These are phyloP conservation scores for Saccharomyces hybrid DNA, from an alignment of 1,139 yeast genomes.

Conservation along the genomic window DNA sequence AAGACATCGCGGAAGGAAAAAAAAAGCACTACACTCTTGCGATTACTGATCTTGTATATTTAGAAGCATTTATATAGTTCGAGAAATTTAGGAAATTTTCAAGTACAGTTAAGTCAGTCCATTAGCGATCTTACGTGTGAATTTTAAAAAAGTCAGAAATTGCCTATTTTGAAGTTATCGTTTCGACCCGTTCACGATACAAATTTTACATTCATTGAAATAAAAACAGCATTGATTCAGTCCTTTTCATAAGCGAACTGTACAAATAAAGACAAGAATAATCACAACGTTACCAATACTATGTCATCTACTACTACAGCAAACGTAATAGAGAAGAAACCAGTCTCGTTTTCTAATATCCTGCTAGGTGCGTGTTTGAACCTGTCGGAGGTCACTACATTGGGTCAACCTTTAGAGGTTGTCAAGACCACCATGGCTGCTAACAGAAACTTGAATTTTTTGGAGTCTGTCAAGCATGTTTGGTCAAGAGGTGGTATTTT, in stretches of 20 bases:
- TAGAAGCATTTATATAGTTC: neutral
- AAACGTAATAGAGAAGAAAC: constrained; percentile 51
- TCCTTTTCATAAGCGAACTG: neutral
- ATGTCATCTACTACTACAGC: constrained; percentile 2
- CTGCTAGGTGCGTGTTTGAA: constrained; percentile 90
- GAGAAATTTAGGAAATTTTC: neutral
- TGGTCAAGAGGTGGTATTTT: constrained; percentile 89
- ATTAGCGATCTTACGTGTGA: neutral
- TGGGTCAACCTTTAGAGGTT: constrained; percentile 96
- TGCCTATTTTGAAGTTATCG: neutral
- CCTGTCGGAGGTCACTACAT: constrained; percentile 84
- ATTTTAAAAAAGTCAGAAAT: neutral
- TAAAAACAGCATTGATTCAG: neutral
- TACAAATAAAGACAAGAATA: neutral
- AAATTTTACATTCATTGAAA: neutral
- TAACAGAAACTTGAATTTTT: constrained; percentile 62
- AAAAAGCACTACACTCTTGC: neutral
- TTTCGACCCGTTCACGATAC: neutral
- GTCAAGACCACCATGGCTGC: constrained; percentile 98
- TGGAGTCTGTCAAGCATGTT: constrained; percentile 63
- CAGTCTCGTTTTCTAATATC: constrained; percentile 81
- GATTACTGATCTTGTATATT: neutral
- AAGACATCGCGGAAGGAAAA: neutral
- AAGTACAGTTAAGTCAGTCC: neutral
- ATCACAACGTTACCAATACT: neutral